Evolutionary conservation across 495 filamentous ascomycete genomes (phyloP).

Genomic region (Penicillium paxilli): DNA sequence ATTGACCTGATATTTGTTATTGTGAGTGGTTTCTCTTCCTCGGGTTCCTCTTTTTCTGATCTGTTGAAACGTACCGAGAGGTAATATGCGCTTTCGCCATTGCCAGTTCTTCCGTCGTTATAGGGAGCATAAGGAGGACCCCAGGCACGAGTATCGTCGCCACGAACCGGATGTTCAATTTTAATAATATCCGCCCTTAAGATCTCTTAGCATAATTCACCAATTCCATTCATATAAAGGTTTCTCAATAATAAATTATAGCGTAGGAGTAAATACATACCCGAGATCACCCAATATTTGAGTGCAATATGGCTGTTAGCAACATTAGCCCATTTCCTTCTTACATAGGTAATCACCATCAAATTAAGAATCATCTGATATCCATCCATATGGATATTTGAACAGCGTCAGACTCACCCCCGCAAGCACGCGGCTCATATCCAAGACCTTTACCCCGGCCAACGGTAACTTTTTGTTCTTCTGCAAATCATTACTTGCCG

Average conservation of each 20-base stretch:
- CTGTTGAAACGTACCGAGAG: slow-evolving; percentile 35
- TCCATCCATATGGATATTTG: too few relatives aligned
- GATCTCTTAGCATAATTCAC: too few relatives aligned
- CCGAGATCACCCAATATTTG: slow-evolving; percentile 96
- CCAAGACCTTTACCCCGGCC: slow-evolving; percentile 19
- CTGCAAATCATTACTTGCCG: background rate
- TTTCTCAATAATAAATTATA: background rate
- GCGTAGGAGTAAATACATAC: slow-evolving; percentile 52
- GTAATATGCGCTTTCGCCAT: slow-evolving; percentile 93
- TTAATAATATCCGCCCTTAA: slow-evolving; percentile 93
- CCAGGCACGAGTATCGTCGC: slow-evolving; percentile 96
- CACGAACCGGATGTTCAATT: slow-evolving; percentile 86
- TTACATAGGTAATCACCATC: too few relatives aligned
- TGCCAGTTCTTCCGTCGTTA: slow-evolving; percentile 52
- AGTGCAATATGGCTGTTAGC: slow-evolving; percentile 84
- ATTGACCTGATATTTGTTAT: slow-evolving; percentile 34
- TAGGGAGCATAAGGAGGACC: slow-evolving; percentile 91
- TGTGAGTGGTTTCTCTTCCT: background rate
- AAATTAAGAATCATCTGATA: too few relatives aligned
- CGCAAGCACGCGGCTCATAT: slow-evolving; percentile 23
- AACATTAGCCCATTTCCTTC: background rate
- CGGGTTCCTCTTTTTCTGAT: background rate
- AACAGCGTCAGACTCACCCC: slow-evolving; percentile 5
- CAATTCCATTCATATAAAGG: too few relatives aligned
- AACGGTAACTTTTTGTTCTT: slow-evolving; percentile 16